Base-by-base conservation (phyloP, 2,329 filamentous ascomycete genomes). In the Cladosporium cucumerinum region DNA sequence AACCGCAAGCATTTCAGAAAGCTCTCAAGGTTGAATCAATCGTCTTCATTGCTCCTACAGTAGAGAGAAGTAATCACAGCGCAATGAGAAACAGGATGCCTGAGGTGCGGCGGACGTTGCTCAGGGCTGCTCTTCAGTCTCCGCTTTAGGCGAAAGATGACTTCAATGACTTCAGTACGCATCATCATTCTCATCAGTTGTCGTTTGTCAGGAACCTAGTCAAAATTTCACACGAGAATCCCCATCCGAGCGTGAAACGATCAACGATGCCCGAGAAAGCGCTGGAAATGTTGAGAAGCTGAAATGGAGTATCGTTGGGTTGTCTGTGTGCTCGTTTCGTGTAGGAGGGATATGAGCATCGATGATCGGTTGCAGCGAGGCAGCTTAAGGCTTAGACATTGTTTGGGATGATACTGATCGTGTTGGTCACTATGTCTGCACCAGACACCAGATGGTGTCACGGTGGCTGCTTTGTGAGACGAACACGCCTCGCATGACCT, bases 141-240 rank as follows among this genome's bases (percentile, higher is more conserved):
- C 51, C 51, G 25, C 18, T 32, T 54, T 54, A 5, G 48, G 59
- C 28, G 23, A 61, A 34, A 52, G 30, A 32, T 54, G 51, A 54
- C 51, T 54, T 54, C 51, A 25, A 54, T 62, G 60, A 62, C 60
- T 62, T 62, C 60, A 62, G 48, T n/a, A 43, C 60, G 60, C 60
- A 62, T 62, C 60, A 62, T 55, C 60, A 52, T 23, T 16, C 28
- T 30, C n/a, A n/a, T 51, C 26, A 21, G 43, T 48, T 54, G 59
- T 52, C 26, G n/a, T 43, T 48, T 54, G 59, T 61, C 46, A 39
- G 26, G 51, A 48, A 52, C 26, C 25, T 16, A 16, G 21, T 48
- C 57, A 43, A 60, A 60, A 60, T 60, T 49, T 60, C 57, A 60
- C 57, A 60, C 51, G 51, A 23, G n/a, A 23, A 30, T n/a, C 39